Evolutionary conservation across 306 rosid genomes (phyloP).

Genomic region (Senna tora): DNA sequence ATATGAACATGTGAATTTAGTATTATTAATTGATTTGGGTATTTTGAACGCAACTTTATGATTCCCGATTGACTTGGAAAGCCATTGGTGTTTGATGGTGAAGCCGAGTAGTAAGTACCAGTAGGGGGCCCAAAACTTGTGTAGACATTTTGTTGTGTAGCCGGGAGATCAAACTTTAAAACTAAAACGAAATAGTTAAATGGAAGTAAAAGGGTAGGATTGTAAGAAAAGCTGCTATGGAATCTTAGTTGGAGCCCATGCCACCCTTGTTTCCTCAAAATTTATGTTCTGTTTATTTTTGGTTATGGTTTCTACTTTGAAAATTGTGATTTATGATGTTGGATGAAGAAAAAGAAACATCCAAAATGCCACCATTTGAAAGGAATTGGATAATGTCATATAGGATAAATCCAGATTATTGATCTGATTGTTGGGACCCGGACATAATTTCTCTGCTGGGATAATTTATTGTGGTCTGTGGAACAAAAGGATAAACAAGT

Average conservation of each 20-base stretch:
- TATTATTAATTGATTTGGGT: conserved; percentile 12
- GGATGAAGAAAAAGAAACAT: background rate
- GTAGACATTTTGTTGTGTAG: conserved; percentile 40
- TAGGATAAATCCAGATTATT: background rate
- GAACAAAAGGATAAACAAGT: background rate
- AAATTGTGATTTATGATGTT: background rate
- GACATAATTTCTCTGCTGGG: background rate
- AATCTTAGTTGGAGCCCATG: conserved; percentile 8
- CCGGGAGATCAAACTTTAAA: conserved; percentile 2
- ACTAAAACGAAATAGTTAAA: too few species aligned
- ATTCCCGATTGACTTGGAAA: conserved; percentile 23
- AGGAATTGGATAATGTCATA: background rate
- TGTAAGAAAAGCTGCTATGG: too few species aligned
- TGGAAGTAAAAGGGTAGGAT: too few species aligned
- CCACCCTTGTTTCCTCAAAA: background rate
- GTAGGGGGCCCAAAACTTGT: conserved; percentile 36
- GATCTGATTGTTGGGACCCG: conserved; percentile 7
- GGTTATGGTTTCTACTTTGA: background rate
- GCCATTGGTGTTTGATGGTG: conserved; percentile 30
- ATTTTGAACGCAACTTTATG: conserved; percentile 2
- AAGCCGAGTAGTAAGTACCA: conserved; percentile 35
- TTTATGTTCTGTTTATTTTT: background rate
- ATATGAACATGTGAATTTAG: conserved; percentile 33
- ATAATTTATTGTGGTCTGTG: background rate
- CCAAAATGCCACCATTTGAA: background rate